Evolutionary conservation across 2,329 filamentous ascomycete species (phyloP).

Genomic region (Acrodontium crateriforme): DNA sequence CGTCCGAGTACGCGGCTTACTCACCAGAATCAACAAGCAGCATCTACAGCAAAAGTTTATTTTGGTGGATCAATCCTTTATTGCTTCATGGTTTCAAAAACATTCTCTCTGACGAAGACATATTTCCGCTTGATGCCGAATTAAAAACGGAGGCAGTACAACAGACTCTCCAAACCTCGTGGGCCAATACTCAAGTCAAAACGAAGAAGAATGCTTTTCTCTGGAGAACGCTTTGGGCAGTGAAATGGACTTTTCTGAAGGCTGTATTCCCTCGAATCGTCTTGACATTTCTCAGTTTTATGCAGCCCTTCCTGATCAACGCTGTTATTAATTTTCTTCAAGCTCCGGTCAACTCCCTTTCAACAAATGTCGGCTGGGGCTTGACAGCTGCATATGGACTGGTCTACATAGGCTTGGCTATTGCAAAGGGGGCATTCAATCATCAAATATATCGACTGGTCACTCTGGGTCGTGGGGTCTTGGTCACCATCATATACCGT

Average conservation of each 20-base stretch:
- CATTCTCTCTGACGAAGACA: not conserved
- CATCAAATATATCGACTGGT: not conserved
- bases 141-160: not conserved
- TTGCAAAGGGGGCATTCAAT: not conserved
- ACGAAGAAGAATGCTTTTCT: not conserved
- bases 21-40: conserved; percentile 1
- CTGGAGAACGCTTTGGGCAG: not conserved
- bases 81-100: not conserved
- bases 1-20: not conserved
- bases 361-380: not conserved
- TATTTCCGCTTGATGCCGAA: not conserved
- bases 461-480: not conserved
- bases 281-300: not conserved
- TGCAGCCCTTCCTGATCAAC: not conserved
- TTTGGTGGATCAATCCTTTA: not conserved
- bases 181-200: not conserved
- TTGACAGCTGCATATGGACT: not conserved
- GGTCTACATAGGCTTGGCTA: not conserved
- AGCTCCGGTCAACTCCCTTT: not conserved
- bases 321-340: not conserved
- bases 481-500: not conserved
- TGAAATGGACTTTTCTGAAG: not conserved
- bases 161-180: not conserved
- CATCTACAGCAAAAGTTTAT: not conserved
- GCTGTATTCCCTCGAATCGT: not conserved